Evolutionary conservation across 768 basidiomycete genomes (phyloP).

Genomic region (Collybiopsis confluens): DNA sequence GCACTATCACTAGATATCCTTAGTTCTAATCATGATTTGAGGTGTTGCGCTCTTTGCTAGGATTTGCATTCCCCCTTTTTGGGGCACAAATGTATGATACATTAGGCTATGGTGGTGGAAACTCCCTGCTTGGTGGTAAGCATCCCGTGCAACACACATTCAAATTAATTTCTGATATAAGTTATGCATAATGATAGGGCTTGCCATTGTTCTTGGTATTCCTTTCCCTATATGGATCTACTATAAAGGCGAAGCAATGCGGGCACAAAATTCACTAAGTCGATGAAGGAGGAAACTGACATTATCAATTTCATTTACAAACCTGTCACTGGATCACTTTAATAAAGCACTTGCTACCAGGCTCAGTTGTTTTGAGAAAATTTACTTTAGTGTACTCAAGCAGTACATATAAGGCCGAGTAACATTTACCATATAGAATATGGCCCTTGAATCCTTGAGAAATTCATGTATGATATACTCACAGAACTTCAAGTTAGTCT

Average conservation of each 20-base stretch:
- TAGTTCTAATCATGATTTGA: slow-evolving; percentile 12
- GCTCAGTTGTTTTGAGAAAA: too few relatives aligned
- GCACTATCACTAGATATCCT: neutral
- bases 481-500: too few relatives aligned
- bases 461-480: too few relatives aligned
- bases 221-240: slow-evolving; percentile 57
- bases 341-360: too few relatives aligned
- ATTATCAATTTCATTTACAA: too few relatives aligned
- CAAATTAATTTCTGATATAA: too few relatives aligned
- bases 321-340: too few relatives aligned
- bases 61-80: slow-evolving; percentile 64
- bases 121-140: slow-evolving; percentile 50
- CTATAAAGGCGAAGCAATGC: slow-evolving; percentile 24
- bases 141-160: too few relatives aligned
- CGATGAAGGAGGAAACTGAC: neutral
- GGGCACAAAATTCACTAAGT: neutral
- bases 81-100: slow-evolving; percentile 52
- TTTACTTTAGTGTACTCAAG: too few relatives aligned
- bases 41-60: slow-evolving; percentile 60
- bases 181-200: slow-evolving; percentile 18
- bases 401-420: too few relatives aligned
- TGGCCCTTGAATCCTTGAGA: too few relatives aligned
- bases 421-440: too few relatives aligned
- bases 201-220: slow-evolving; percentile 45
- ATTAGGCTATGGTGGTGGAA: slow-evolving; percentile 55